phyloP scores from a whole-genome alignment of 179 eudicot genomes.

The Nepenthes alata region DNA sequence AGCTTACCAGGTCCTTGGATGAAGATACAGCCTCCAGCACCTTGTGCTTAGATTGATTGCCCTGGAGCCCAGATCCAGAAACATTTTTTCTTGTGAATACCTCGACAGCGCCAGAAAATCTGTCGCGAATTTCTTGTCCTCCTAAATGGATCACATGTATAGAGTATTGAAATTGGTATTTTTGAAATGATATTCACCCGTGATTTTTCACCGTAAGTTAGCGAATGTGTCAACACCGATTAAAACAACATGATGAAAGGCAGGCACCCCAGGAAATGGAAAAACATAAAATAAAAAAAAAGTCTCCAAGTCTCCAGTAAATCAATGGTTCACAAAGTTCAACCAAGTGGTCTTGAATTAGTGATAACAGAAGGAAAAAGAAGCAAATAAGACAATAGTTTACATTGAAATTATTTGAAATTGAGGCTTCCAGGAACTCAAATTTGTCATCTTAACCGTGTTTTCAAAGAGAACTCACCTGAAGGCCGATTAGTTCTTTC shows the following conservation, averaged over 20 bases:
- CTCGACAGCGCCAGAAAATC: slow-evolving; percentile 15
- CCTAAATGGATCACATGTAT: slow-evolving; percentile 6
- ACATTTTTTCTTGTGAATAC: slow-evolving; percentile 20
- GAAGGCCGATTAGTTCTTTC: slow-evolving; percentile 33
- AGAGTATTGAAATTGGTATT: background rate
- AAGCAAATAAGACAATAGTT: too few relatives aligned
- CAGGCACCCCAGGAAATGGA: too few relatives aligned
- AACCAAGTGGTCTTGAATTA: too few relatives aligned
- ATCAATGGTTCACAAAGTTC: too few relatives aligned
- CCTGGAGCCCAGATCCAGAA: slow-evolving; percentile 17
- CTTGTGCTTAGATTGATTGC: slow-evolving; percentile 26
- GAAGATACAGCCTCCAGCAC: slow-evolving; percentile 16
- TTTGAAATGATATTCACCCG: background rate
- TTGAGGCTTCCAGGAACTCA: background rate
- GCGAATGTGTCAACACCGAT: too few relatives aligned
- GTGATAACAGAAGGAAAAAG: too few relatives aligned
- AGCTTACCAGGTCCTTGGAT: slow-evolving; percentile 19
- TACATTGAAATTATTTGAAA: background rate
- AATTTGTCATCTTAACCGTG: background rate
- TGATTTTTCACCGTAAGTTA: too few relatives aligned
- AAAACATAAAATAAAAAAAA: too few relatives aligned
- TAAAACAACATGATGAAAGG: too few relatives aligned
- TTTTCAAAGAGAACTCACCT: background rate
- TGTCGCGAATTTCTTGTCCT: slow-evolving; percentile 20
- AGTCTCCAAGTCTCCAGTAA: too few relatives aligned